These are phyloP conservation scores for Plasmopara halstedii DNA, from an alignment of 352 stramenopile species.

Conservation along the genomic window DNA sequence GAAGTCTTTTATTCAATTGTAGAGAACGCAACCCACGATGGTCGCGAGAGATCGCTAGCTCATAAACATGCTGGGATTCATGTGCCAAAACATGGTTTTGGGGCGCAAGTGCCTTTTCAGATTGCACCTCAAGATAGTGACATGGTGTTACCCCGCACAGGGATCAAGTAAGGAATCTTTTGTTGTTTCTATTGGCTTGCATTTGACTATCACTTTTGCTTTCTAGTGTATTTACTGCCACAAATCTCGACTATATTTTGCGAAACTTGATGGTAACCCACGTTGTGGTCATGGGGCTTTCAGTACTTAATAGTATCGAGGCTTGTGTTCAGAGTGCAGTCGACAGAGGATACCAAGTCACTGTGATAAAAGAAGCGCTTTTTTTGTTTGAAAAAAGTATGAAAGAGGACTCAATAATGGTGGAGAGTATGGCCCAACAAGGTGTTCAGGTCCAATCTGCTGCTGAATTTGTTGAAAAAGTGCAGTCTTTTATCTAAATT, in stretches of 20 bases:
- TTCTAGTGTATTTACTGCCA: constrained; percentile 74
- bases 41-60: constrained; percentile 69
- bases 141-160: constrained; percentile 79
- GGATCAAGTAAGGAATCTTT: constrained; percentile 45
- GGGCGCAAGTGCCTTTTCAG: constrained; percentile 52
- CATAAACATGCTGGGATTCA: constrained; percentile 86
- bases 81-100: constrained; percentile 57
- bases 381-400: constrained; percentile 6
- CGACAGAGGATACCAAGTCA: constrained; percentile 84
- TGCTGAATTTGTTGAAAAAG: constrained; percentile 23
- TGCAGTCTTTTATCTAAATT: constrained; percentile 42
- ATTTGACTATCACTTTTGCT: constrained; percentile 1
- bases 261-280: constrained; percentile 82
- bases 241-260: constrained; percentile 87
- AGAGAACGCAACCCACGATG: constrained; percentile 76
- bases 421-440: constrained; percentile 19
- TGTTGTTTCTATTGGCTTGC: neutral
- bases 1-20: constrained; percentile 90
- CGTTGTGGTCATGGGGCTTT: constrained; percentile 78
- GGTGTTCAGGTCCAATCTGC: constrained; percentile 27
- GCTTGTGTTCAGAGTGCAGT: constrained; percentile 74
- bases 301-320: constrained; percentile 76
- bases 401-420: constrained; percentile 2
- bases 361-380: constrained; percentile 72
- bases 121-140: constrained; percentile 48